These are phyloP conservation scores for Saturnispora kantuleensis DNA, from an alignment of 805 yeast species.

Conservation along the genomic window DNA sequence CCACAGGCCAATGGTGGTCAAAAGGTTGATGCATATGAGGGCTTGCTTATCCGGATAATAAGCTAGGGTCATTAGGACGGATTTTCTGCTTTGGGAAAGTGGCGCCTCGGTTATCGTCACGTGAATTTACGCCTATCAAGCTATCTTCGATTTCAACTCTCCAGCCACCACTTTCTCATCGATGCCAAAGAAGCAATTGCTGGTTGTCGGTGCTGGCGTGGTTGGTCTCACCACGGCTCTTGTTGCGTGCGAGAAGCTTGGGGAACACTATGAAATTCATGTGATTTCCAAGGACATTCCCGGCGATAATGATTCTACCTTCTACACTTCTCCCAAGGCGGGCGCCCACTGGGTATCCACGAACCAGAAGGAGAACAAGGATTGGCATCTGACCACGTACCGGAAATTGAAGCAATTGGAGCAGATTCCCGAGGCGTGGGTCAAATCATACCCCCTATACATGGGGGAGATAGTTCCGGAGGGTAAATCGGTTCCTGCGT, in stretches of 20 bases:
- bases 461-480: conserved; percentile 16
- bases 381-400: conserved; percentile 30
- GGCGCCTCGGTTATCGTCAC: background rate
- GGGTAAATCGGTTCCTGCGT: conserved; percentile 7
- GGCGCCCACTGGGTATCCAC: conserved; percentile 60
- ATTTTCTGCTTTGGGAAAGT: background rate
- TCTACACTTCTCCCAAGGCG: conserved; percentile 57
- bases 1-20: no score
- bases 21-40: background rate
- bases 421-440: conserved; percentile 30
- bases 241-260: conserved; percentile 19
- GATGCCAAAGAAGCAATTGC: conserved; percentile 7
- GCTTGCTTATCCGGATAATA: background rate
- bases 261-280: conserved; percentile 27
- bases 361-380: conserved; percentile 25
- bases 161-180: background rate
- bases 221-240: conserved; percentile 45
- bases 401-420: conserved; percentile 28
- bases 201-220: conserved; percentile 25
- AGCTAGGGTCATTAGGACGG: background rate
- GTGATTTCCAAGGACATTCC: conserved; percentile 40
- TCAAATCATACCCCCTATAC: conserved; percentile 17
- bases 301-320: conserved; percentile 36
- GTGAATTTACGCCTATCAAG: background rate
- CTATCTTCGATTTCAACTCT: background rate